A percentile compares a stretch with the other conserved stretches of the same genome.
These are phyloP conservation scores for Polyporus tsugae DNA, from an alignment of 1,284 basidiomycete species.

Conservation along the genomic window DNA sequence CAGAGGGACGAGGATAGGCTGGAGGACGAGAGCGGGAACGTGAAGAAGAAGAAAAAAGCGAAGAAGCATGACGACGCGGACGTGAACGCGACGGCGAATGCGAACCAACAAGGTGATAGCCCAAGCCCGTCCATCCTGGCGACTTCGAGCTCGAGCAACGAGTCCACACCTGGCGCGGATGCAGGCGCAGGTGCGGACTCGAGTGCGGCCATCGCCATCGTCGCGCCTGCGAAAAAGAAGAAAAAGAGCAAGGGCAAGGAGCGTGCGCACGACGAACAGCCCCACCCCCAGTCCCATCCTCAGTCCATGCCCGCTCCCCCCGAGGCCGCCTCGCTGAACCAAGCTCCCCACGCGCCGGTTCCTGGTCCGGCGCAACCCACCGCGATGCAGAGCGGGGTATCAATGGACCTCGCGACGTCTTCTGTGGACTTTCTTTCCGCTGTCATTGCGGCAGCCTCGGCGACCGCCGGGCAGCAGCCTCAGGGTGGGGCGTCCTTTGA, in stretches of 20 bases:
- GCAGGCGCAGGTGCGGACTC: slow-evolving; percentile 1
- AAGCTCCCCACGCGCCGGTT: slow-evolving; percentile 37
- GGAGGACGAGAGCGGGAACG: slow-evolving; percentile 33
- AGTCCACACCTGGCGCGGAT: slow-evolving; percentile 8
- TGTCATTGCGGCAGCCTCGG: slow-evolving; percentile 44
- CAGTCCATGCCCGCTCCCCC: neutral
- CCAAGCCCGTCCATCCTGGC: slow-evolving; percentile 12
- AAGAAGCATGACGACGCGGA: slow-evolving; percentile 35
- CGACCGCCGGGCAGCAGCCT: slow-evolving; percentile 34
- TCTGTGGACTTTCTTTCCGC: slow-evolving; percentile 64
- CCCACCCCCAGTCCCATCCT: neutral
- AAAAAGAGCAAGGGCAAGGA: slow-evolving; percentile 49
- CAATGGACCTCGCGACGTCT: slow-evolving; percentile 34
- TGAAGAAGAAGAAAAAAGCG: slow-evolving; percentile 41
- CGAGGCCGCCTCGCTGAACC: neutral
- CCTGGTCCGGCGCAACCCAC: slow-evolving; percentile 19
- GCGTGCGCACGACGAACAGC: slow-evolving; percentile 33
- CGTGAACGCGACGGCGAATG: slow-evolving; percentile 17
- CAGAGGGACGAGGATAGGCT: slow-evolving; percentile 40
- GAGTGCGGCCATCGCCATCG: slow-evolving; percentile 21
- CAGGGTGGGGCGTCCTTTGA: slow-evolving; percentile 26
- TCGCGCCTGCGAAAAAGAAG: slow-evolving; percentile 44
- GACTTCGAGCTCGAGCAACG: slow-evolving; percentile 12
- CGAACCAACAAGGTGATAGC: slow-evolving; percentile 11
- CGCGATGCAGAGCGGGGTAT: slow-evolving; percentile 16